Base-by-base conservation (phyloP, 2,329 filamentous ascomycete species). In the Tolypocladium amazonense region DNA sequence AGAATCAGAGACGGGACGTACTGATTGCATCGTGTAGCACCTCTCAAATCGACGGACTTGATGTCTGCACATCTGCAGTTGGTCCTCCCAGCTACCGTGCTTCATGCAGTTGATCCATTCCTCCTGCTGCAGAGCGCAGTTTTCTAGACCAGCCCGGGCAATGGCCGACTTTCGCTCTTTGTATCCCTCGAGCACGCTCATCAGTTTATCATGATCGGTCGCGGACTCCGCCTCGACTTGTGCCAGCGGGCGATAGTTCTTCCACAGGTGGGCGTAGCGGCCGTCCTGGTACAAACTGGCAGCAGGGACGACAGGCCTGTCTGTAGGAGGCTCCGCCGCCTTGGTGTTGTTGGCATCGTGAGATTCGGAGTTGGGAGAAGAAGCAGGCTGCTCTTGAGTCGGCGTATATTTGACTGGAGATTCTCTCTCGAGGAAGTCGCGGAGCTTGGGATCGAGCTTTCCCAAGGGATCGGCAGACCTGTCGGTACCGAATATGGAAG, bases 1-100 rank as follows among this genome's bases (percentile, higher is more conserved):
- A n/a, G 27, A 38, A 41, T 45, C 18, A 38, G 47, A 6, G 30
- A 23, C 11, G 30, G 9, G 11, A 64, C 83, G 64, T 75, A 92
- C 88, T 69, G 85, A 86, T 76, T 99, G 94, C 78, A 92, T 92
- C 58, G 82, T 87, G 72, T 94, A 96, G 77, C 94, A 99, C 65
- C 89, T 82, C 70, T 94, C 89, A 69, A 97, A 92, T 62, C 80
- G 83, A 66, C 79, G 81, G 68, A 90, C 89, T 77, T 96, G 87
- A 59, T 84, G 80, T 47, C 87, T 81, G 72, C 94, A 99, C 85
- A 97, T 83, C 43, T 87, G 92, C 73, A 93, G 76, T 65, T 84
- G 82, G 65, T 88, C 85, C 68, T 77, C 75, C 78, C 85, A 84
- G 56, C 79, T 81, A 35, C 92, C 92, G 59, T 81, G 79, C 67